These are phyloP conservation scores for Torrubiella hemipterigena DNA, from an alignment of 2,329 filamentous ascomycete genomes.

Conservation along the genomic window DNA sequence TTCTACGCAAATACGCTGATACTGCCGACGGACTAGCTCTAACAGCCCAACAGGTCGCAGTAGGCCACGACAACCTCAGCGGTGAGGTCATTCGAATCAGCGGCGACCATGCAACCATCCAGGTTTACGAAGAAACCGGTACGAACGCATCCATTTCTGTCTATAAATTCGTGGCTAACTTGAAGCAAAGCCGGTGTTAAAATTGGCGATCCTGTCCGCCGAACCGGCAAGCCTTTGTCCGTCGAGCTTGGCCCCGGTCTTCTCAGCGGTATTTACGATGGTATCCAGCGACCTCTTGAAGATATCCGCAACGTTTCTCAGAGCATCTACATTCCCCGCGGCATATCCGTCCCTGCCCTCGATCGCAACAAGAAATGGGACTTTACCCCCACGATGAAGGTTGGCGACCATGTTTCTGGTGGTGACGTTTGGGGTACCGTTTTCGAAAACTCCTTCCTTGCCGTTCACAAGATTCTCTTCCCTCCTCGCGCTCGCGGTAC, in stretches of 20 bases:
- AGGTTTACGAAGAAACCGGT: conserved; percentile 99
- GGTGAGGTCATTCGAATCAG: conserved; percentile 98
- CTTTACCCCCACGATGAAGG: conserved; percentile 82
- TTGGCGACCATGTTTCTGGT: conserved; percentile 92
- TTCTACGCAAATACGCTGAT: background rate
- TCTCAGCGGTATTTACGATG: conserved; percentile 99
- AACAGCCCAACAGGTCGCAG: conserved; percentile 55
- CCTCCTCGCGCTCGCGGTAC: conserved; percentile 83
- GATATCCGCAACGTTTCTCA: conserved; percentile 66
- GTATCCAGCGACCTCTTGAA: conserved; percentile 90
- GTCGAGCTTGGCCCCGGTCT: conserved; percentile 94
- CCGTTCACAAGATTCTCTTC: conserved; percentile 84
- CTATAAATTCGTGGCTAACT: conserved; percentile 6
- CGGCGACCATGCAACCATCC: conserved; percentile 88
- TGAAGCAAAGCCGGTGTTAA: conserved; percentile 65
- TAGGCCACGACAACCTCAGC: conserved; percentile 82
- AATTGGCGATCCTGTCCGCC: conserved; percentile 82
- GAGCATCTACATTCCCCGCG: conserved; percentile 96
- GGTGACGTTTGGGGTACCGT: conserved; percentile 94
- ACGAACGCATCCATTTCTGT: conserved; percentile 16
- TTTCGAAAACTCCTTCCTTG: conserved; percentile 90
- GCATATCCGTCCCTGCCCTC: conserved; percentile 76
- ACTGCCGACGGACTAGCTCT: conserved; percentile 4
- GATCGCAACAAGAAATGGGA: conserved; percentile 93
- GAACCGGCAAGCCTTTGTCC: conserved; percentile 90